These are phyloP conservation scores for Halenospora varia DNA, from an alignment of 495 filamentous ascomycete species.

Conservation along the genomic window DNA sequence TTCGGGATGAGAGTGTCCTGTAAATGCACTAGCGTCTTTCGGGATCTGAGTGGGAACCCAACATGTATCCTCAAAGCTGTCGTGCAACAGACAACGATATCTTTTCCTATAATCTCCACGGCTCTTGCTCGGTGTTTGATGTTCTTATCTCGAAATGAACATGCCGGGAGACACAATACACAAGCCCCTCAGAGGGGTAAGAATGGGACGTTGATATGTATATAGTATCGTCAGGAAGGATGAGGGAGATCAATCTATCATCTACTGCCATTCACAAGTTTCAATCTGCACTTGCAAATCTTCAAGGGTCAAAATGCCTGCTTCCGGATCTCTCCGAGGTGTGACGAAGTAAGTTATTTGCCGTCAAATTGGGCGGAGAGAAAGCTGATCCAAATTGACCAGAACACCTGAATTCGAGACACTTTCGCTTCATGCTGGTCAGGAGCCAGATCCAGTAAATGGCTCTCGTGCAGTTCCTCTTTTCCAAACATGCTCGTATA, in stretches of 20 bases:
- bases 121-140: background rate
- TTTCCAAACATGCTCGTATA: constrained; percentile 38
- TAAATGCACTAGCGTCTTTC: too few relatives aligned
- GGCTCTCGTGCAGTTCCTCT: constrained; percentile 38
- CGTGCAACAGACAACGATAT: too few relatives aligned
- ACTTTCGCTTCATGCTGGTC: constrained; percentile 35
- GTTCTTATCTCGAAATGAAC: background rate
- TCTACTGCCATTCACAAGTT: too few relatives aligned
- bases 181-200: too few relatives aligned
- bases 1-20: too few relatives aligned
- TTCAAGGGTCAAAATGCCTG: constrained; percentile 7
- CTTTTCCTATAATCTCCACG: background rate
- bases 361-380: background rate
- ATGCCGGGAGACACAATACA: too few relatives aligned
- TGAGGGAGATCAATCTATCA: too few relatives aligned
- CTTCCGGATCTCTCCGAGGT: constrained; percentile 3
- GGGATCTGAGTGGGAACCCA: too few relatives aligned
- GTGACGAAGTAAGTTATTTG: constrained; percentile 2
- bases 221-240: too few relatives aligned
- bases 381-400: background rate
- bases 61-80: too few relatives aligned
- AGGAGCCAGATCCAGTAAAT: constrained; percentile 39
- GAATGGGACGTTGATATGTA: too few relatives aligned
- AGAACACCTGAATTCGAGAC: constrained; percentile 37
- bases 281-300: too few relatives aligned